phyloP scores from a whole-genome alignment of 78 protist species.

The slime mould (Dictyostelium discoideum) region DNA sequence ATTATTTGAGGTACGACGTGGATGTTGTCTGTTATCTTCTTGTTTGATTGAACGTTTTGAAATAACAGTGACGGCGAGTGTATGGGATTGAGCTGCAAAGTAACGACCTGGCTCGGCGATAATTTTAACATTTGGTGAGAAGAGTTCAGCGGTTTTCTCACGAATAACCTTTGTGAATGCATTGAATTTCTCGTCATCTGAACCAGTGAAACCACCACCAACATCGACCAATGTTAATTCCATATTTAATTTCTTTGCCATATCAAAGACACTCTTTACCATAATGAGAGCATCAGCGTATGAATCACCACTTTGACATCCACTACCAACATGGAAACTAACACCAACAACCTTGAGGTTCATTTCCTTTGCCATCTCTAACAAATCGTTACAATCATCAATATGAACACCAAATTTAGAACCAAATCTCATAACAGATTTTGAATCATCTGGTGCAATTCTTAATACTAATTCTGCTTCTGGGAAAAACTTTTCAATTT shows the following conservation, averaged over 20 bases:
- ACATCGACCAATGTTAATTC: constrained; percentile 91
- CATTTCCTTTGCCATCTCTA: constrained; percentile 83
- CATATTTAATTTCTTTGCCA: constrained; percentile 91
- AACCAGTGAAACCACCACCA: constrained; percentile 99
- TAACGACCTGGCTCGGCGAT: constrained; percentile 99
- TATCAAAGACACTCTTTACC: constrained; percentile 89
- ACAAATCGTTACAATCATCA: constrained; percentile 72
- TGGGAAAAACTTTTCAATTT: constrained; percentile 90
- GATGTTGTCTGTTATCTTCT: constrained; percentile 76
- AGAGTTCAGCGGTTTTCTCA: constrained; percentile 84
- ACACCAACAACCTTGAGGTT: constrained; percentile 88
- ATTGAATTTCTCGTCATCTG: constrained; percentile 34
- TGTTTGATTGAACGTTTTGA: constrained; percentile 80
- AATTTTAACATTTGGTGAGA: constrained; percentile 88
- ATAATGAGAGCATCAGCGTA: constrained; percentile 84
- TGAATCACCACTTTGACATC: constrained; percentile 88
- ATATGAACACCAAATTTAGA: constrained; percentile 91
- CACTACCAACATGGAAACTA: constrained; percentile 97
- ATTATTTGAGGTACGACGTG: constrained; percentile 77
- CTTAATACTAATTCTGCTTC: constrained; percentile 94
- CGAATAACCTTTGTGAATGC: constrained; percentile 85
- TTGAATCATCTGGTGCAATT: constrained; percentile 92
- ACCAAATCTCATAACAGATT: constrained; percentile 87
- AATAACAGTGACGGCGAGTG: constrained; percentile 90
- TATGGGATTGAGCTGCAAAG: constrained; percentile 84